A percentile compares a stretch with the other conserved stretches of the same genome.
phyloP scores from a whole-genome alignment of 805 yeast genomes.

The Priceomyces fermenticarens region DNA sequence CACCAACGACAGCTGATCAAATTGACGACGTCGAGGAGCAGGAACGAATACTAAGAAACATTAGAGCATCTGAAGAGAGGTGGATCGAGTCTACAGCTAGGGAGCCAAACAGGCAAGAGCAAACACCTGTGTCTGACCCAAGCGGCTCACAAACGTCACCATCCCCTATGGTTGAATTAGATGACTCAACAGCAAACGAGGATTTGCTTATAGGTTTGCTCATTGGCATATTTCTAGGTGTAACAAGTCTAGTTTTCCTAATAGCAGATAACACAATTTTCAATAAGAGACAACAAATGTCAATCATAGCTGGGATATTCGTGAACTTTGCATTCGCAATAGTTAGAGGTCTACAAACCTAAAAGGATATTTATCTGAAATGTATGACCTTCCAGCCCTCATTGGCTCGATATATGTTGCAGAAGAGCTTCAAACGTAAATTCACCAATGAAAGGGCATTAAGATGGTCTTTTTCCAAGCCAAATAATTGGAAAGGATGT shows the following conservation, averaged over 20 bases:
- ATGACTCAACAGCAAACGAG: conserved; percentile 44
- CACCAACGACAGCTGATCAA: conserved; percentile 13
- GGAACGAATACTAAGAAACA: conserved; percentile 34
- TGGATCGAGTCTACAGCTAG: conserved; percentile 82
- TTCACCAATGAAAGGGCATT: conserved; percentile 39
- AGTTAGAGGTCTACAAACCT: conserved; percentile 46
- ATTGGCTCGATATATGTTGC: conserved; percentile 19
- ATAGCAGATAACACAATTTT: conserved; percentile 59
- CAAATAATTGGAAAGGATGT: conserved; percentile 26
- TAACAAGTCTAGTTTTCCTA: conserved; percentile 58
- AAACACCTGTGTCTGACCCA: conserved; percentile 8
- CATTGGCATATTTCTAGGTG: conserved; percentile 75
- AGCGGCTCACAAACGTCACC: conserved; percentile 11
- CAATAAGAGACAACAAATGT: conserved; percentile 60
- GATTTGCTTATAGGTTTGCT: conserved; percentile 69
- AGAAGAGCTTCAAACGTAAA: conserved; percentile 9
- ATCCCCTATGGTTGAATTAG: conserved; percentile 25
- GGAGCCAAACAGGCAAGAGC: conserved; percentile 38
- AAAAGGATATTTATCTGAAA: conserved; percentile 1
- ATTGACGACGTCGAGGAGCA: conserved; percentile 41
- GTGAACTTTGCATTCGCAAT: conserved; percentile 69
- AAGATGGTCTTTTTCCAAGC: conserved; percentile 39
- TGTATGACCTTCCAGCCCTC: conserved; percentile 52
- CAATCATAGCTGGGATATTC: conserved; percentile 67
- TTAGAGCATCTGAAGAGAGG: conserved; percentile 72